Evolutionary conservation across 2,329 filamentous ascomycete genomes (phyloP), one percentile per base, ranked within the genome.

Genomic region (Aspergillus viridinutans): DNA sequence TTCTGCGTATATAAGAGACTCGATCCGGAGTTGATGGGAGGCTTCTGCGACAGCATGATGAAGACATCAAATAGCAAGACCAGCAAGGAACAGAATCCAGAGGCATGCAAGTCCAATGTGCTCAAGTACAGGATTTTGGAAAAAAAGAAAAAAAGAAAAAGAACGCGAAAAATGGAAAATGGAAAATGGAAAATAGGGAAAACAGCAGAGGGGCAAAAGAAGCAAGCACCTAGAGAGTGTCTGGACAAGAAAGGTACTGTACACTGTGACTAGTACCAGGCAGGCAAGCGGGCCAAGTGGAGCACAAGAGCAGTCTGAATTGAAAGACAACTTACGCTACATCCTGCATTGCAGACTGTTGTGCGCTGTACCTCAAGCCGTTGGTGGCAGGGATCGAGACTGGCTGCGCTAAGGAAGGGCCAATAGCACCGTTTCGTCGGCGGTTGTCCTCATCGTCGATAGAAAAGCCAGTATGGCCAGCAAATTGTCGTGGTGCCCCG

Each of bases 321-420:
- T 69, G 54, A 70, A 79, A 79, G 74, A 68, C 59, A 68, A 83
- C 82, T 79, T 81, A 84, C 82, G 76, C 77, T 72, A 77, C 72
- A 71, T 84, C 80, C 65, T 78, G 74, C 71, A 76, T 72, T 64
- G 74, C 71, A 77, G 79, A 73, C 73, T 78, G 79, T 71, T 77
- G 77, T 72, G 79, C 66, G 68, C 76, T 75, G 76, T 80, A 83
- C 74, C 80, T 77, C 74, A 78, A 68, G 69, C 76, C 75, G 72
- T 78, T 80, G 67, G 71, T 74, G 64, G 75, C 69, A 66, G 76
- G 69, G 67, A 80, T 77, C 57, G 76, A 71, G 65, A 74, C 76
- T 53, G 77, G 72, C 65, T 75, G 73, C 56, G 72, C 68, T 56
- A 76, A 67, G 67, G 77, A 74, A 65, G 80, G 76, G 63, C 74